Percentiles rank a stretch among this genome's conserved stretches.
Evolutionary conservation across 2,329 filamentous ascomycete genomes (phyloP).

Genomic region (Fusarium nelsonii): DNA sequence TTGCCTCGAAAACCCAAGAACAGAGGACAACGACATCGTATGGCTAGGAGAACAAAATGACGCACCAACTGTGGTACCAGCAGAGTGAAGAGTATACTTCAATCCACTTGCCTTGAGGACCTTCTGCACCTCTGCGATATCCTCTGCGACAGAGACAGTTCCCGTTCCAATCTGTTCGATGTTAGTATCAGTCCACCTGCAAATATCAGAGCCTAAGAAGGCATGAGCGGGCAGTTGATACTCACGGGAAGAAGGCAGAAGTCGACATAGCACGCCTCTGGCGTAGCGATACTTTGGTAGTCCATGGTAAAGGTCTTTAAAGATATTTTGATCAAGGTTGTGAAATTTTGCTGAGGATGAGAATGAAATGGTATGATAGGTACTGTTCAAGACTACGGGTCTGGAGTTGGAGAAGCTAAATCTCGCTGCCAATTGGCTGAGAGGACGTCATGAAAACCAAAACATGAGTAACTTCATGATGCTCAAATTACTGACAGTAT

Average conservation of each 20-base stretch:
- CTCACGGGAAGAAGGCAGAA: constrained; percentile 89
- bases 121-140: constrained; percentile 90
- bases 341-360: not conserved
- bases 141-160: constrained; percentile 78
- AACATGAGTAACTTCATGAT: constrained; percentile 35
- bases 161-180: constrained; percentile 79
- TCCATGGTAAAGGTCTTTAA: constrained; percentile 50
- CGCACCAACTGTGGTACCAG: constrained; percentile 91
- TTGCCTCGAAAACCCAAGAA: not conserved
- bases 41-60: constrained; percentile 38
- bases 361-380: constrained; percentile 1
- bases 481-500: constrained; percentile 20
- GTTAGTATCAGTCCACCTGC: constrained; percentile 14
- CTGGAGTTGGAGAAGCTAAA: constrained; percentile 7
- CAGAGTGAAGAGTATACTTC: constrained; percentile 90
- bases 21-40: not conserved
- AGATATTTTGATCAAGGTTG: not conserved
- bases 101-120: constrained; percentile 85
- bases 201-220: no score
- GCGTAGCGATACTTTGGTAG: constrained; percentile 70
- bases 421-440: constrained; percentile 37
- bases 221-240: constrained; percentile 21
- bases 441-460: constrained; percentile 14
- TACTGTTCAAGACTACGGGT: constrained; percentile 10
- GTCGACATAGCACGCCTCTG: constrained; percentile 83